phyloP scores from a whole-genome alignment of 2,329 filamentous ascomycete species.

The Graphiopsis chlorocephala region DNA sequence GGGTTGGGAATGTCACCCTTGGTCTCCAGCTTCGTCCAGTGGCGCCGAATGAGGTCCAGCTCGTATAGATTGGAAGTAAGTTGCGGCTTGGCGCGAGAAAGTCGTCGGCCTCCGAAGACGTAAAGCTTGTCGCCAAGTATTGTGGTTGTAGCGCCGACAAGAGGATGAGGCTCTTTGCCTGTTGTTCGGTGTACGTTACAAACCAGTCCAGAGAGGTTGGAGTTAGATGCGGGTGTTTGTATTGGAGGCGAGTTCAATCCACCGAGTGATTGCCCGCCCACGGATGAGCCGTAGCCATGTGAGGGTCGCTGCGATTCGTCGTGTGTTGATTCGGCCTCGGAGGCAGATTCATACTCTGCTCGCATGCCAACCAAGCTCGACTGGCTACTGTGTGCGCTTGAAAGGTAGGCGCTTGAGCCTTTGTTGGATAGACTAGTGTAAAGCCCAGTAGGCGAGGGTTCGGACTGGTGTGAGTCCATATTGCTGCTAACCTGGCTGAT shows the following conservation, averaged over 20 bases:
- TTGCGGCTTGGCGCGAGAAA: conserved; percentile 79
- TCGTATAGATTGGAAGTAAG: conserved; percentile 91
- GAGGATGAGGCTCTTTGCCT: conserved; percentile 81
- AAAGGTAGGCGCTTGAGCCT: conserved; percentile 37
- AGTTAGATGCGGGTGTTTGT: conserved; percentile 43
- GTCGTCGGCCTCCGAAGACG: conserved; percentile 86
- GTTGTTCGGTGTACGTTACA: conserved; percentile 78
- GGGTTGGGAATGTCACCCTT: conserved; percentile 83
- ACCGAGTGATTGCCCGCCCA: conserved; percentile 56
- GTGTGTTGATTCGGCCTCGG: conserved; percentile 35
- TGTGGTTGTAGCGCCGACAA: conserved; percentile 93
- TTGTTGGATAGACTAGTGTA: conserved; percentile 36
- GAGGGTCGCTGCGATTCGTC: conserved; percentile 26
- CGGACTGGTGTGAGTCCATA: conserved; percentile 46
- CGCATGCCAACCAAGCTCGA: conserved; percentile 44
- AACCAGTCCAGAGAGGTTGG: conserved; percentile 63
- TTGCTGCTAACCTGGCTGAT: conserved; percentile 47
- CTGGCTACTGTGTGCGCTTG: conserved; percentile 46
- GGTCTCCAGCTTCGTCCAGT: conserved; percentile 89
- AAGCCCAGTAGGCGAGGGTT: conserved; percentile 43
- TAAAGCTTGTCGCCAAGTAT: conserved; percentile 94
- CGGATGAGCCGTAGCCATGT: conserved; percentile 39
- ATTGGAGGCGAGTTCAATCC: conserved; percentile 36
- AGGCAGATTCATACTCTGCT: conserved; percentile 41
- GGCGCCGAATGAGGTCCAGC: conserved; percentile 81